Percentiles rank a stretch among this genome's conserved stretches.
Evolutionary conservation across 140 eudicot genomes (phyloP).

Genomic region (Senecio squalidus): DNA sequence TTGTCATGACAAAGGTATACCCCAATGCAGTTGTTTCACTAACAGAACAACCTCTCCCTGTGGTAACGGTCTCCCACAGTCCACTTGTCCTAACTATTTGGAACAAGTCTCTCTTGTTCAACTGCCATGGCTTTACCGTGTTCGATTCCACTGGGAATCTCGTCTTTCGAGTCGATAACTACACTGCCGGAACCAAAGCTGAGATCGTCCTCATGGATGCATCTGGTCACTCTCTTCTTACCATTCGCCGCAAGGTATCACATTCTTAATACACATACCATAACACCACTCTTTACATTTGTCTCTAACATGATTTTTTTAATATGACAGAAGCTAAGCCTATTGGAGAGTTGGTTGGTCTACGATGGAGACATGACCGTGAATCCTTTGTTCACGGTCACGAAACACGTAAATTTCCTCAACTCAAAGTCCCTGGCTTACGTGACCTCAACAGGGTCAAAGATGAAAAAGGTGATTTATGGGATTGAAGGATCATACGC

Average conservation of each 20-base stretch:
- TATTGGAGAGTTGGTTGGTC: conserved; percentile 56
- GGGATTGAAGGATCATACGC: conserved; percentile 67
- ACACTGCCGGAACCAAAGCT: conserved; percentile 30
- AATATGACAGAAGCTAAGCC: conserved; percentile 42
- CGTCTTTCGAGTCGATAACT: conserved; percentile 65
- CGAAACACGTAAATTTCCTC: conserved; percentile 37
- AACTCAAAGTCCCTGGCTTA: conserved; percentile 39
- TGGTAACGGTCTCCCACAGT: not conserved
- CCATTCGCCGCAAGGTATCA: conserved; percentile 74
- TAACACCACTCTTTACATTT: not conserved
- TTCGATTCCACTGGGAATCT: conserved; percentile 55
- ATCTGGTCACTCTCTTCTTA: conserved; percentile 51
- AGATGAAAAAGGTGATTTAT: conserved; percentile 21
- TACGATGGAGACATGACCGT: conserved; percentile 49
- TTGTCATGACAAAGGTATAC: conserved; percentile 27
- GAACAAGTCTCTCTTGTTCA: conserved; percentile 65
- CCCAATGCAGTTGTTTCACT: conserved; percentile 21
- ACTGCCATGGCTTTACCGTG: conserved; percentile 73
- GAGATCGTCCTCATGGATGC: conserved; percentile 68
- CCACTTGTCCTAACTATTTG: conserved; percentile 54
- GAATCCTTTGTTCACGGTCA: conserved; percentile 44
- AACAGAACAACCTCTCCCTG: not conserved
- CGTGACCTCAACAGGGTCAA: conserved; percentile 24
- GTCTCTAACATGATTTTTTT: not conserved
- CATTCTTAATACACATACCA: not conserved